Evolutionary conservation across 768 basidiomycete genomes (phyloP), one percentile per base, ranked within the genome.

Genomic region (Phylloporus arenicola): DNA sequence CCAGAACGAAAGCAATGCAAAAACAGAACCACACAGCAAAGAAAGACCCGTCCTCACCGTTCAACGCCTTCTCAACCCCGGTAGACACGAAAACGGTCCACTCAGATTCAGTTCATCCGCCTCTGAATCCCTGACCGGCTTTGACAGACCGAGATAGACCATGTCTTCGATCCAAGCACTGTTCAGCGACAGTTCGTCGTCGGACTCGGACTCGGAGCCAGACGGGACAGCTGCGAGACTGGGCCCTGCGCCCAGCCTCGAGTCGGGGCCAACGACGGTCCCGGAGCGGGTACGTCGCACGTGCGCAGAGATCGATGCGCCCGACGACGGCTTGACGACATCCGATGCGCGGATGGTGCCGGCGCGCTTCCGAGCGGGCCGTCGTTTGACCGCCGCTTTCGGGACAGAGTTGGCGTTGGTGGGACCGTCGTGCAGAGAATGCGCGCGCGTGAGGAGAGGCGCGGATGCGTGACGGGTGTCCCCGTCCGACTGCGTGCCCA

Each of bases 271-370:
- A 31, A 75, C 68, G 31, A 79, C 61, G 3, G 79, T 79, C 3
- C 76, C 79, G 43, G 77, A 79, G 41, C 78, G 72, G 9, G 75
- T 75, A 9, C 79, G 71, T 19, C 70, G 65, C 12, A 71, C 57
- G 13, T 62, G 24, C 16, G 44, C 47, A 8, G 49, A 33, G 20
- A 43, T 25, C 0, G 43, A 38, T 4, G 27, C 9, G 27, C 27
- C 27, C 27, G 27, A 29, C 27, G 27, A 29, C 27, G 27, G 48
- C 30, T 54, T 68, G 30, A 55, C 17, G 43, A 69, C 73, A 54
- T 76, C 76, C n/a, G 72, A 79, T 43, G 73, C 77, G 45, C 71
- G 78, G 59, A 73, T 80, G 46, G 75, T 81, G 53, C 70, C 76
- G 22, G 71, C 78, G 16, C 79, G 74, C n/a, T 67, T 68, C n/a